Evolutionary conservation across 805 yeast species (phyloP).

Genomic region (Starmera caribaea): DNA sequence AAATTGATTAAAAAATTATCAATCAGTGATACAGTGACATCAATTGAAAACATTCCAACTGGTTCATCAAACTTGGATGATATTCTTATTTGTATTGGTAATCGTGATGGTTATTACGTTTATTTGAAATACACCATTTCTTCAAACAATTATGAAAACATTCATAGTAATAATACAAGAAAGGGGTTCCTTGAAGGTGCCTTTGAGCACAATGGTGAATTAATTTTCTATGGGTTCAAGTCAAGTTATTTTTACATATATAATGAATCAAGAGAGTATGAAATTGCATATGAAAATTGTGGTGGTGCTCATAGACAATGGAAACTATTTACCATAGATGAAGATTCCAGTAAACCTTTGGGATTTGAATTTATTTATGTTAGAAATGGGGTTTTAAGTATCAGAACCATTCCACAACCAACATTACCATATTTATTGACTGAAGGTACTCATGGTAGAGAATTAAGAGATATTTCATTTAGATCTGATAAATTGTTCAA

Average conservation of each 20-base stretch:
- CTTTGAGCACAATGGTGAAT: constrained; percentile 30
- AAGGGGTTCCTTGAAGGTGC: constrained; percentile 82
- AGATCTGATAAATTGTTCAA: constrained; percentile 22
- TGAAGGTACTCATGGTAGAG: constrained; percentile 86
- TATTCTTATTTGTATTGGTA: constrained; percentile 34
- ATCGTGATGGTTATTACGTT: constrained; percentile 59
- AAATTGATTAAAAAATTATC: constrained; percentile 35
- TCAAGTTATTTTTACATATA: constrained; percentile 70
- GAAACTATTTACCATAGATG: constrained; percentile 33
- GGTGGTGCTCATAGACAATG: constrained; percentile 92
- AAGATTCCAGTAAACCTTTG: constrained; percentile 7
- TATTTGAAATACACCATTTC: constrained; percentile 24
- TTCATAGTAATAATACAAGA: constrained; percentile 53
- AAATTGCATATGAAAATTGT: constrained; percentile 60
- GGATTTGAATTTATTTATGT: constrained; percentile 44
- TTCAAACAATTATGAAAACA: constrained; percentile 16
- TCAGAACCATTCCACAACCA: constrained; percentile 23
- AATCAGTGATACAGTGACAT: constrained; percentile 62
- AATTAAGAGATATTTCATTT: constrained; percentile 67
- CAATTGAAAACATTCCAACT: constrained; percentile 28
- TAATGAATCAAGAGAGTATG: constrained; percentile 72
- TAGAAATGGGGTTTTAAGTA: constrained; percentile 39
- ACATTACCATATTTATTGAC: constrained; percentile 26
- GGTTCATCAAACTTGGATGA: constrained; percentile 15
- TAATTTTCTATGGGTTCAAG: constrained; percentile 71